Evolutionary conservation across 352 stramenopile genomes (phyloP).

Genomic region (Globisporangium recalcitrans): DNA sequence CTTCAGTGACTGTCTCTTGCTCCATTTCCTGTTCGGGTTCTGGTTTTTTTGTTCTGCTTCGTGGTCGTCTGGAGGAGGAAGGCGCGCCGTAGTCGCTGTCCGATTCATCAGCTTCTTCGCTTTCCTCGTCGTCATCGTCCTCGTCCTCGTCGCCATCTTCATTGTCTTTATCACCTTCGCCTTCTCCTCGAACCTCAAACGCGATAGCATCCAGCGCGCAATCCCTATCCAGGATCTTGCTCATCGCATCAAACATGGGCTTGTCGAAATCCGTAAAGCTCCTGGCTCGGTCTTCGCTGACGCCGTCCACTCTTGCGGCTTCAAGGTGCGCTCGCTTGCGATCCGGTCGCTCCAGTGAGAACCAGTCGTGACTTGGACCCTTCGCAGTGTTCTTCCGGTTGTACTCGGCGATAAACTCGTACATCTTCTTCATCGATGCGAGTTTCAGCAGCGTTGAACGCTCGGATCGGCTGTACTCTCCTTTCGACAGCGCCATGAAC

Average conservation of each 20-base stretch:
- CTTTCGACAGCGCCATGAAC: slow-evolving; percentile 3
- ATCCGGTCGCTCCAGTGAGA: not conserved
- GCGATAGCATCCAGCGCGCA: not conserved
- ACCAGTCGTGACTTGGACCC: not conserved
- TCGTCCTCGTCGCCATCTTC: not conserved
- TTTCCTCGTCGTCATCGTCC: not conserved
- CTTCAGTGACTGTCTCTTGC: not conserved
- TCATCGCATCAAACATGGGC: slow-evolving; percentile 1
- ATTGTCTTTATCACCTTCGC: not conserved
- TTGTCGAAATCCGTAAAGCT: slow-evolving; percentile 11
- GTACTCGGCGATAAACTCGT: slow-evolving; percentile 11
- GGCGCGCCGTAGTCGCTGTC: not conserved
- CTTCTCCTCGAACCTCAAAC: not conserved
- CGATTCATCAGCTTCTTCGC: not conserved
- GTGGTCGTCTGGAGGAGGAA: not conserved
- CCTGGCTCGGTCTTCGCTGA: slow-evolving; percentile 3
- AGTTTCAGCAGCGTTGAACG: slow-evolving; percentile 10
- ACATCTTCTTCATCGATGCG: slow-evolving; percentile 7
- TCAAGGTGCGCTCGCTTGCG: slow-evolving; percentile 7
- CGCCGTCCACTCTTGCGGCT: not conserved
- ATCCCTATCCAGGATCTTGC: slow-evolving; percentile 6
- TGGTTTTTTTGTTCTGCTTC: not conserved
- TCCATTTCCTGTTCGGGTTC: not conserved
- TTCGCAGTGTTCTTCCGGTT: not conserved
- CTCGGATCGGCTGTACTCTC: not conserved